A percentile compares a stretch with the other conserved stretches of the same genome.
phyloP scores from a whole-genome alignment of 306 rosid genomes.

The Medicago ruthenica region DNA sequence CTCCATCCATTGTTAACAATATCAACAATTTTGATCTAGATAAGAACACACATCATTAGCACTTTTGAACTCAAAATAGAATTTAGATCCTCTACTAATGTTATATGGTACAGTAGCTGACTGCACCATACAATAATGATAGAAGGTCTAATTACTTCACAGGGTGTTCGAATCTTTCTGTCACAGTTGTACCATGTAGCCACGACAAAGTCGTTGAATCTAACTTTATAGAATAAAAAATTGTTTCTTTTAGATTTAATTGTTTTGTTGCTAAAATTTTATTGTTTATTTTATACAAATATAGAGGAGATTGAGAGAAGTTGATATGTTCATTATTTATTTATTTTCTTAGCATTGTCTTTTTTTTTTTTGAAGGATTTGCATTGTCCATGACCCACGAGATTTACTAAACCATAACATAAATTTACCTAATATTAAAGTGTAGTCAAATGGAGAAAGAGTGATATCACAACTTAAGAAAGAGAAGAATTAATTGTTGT shows the following conservation, averaged over 20 bases:
- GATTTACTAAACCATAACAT: not conserved
- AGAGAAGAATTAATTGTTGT: not conserved
- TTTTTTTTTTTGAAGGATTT: too few species aligned
- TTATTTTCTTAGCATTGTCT: not conserved
- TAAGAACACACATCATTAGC: conserved; percentile 29
- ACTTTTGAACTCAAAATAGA: not conserved
- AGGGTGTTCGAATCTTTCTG: not conserved
- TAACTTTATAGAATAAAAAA: not conserved
- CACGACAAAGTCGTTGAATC: not conserved
- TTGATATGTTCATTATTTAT: not conserved
- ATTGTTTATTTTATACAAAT: not conserved
- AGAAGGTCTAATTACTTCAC: not conserved
- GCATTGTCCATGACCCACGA: not conserved
- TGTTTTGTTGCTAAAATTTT: not conserved
- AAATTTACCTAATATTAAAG: not conserved
- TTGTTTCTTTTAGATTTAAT: not conserved
- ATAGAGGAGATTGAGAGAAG: not conserved
- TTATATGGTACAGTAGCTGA: not conserved
- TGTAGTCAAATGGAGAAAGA: not conserved
- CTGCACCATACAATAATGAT: not conserved
- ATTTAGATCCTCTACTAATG: not conserved
- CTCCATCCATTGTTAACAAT: conserved; percentile 28
- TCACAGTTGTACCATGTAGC: too few species aligned
- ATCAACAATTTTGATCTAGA: conserved; percentile 27
- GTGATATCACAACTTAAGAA: not conserved